Base-by-base conservation (phyloP, 768 basidiomycete genomes). In the Lactarius vividus region DNA sequence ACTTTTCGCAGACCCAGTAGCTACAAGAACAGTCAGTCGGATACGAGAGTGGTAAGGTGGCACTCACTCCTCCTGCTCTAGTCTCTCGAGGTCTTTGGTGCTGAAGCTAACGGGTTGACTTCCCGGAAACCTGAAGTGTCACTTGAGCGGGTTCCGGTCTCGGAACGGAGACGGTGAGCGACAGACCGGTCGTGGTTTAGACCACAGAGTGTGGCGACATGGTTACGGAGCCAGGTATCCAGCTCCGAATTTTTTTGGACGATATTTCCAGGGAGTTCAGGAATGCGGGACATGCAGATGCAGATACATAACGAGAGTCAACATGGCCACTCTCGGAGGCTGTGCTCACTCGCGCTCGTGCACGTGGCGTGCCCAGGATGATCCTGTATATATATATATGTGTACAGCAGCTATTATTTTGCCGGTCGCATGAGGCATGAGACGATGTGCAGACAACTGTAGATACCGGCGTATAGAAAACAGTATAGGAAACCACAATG, bases 1-100 rank as follows among this genome's bases (percentile, higher is more conserved):
- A 96, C 80, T 98, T 98, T 80, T 99, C 97, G 78, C 95, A 97
- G 52, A 99, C 97, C 96, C 96, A 99, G 77, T 91, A 99, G 74
- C 96, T 98, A 74, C 9, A 49, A 20, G 49, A 55, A 11, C 58
- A 13, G 31, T 44, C 28, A n/a, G 40, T 29, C 29, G 37, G 35
- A 57, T 9, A 33, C 40, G 5, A 49, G 3, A 40, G 28, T 23
- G 9, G 44, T 29, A 3, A 66, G 37, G 13, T 59, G 29, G 33
- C 7, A 79, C 85, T 68, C 75, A 96, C 95, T 98, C 94, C 79
- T 89, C 85, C 20, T 77, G 78, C 77, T 96, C 93, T 49, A 98
- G 81, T 73, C 89, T 86, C 13, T 81, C 81, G 42, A 98, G 75
- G 73, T 94, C 90, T 57, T 76, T 79, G 13, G 77, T 72, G 6